These are phyloP conservation scores for Talaromyces piceae DNA, from an alignment of 2,329 filamentous ascomycete species.

Conservation along the genomic window DNA sequence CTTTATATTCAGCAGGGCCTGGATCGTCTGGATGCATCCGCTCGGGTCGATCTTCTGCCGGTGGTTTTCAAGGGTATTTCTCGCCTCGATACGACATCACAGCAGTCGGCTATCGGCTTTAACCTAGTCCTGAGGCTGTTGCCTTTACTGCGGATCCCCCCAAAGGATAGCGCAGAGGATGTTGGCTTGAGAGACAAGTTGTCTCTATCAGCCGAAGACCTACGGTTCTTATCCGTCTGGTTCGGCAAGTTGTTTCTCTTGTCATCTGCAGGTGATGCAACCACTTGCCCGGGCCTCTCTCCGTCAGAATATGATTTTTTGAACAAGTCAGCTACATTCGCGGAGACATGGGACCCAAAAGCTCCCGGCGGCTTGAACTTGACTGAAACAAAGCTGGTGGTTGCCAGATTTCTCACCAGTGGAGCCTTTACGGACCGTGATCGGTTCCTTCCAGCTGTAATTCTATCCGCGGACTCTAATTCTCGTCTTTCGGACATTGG, in stretches of 20 bases:
- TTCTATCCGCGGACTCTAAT: conserved; percentile 75
- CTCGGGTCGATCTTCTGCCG: conserved; percentile 67
- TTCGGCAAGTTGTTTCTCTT: conserved; percentile 72
- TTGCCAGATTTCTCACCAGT: conserved; percentile 67
- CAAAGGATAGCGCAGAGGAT: conserved; percentile 73
- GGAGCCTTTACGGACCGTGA: conserved; percentile 79
- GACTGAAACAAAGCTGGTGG: conserved; percentile 61
- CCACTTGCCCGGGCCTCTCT: conserved; percentile 54
- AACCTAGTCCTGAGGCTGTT: conserved; percentile 74
- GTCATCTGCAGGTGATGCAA: conserved; percentile 39
- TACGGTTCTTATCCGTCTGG: conserved; percentile 64
- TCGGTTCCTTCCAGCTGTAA: conserved; percentile 74
- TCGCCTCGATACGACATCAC: conserved; percentile 48
- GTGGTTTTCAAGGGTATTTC: conserved; percentile 60
- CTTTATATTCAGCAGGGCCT: conserved; percentile 83
- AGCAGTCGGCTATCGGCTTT: conserved; percentile 62
- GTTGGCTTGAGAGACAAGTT: conserved; percentile 57
- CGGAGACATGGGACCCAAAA: conserved; percentile 55
- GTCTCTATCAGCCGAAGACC: conserved; percentile 63
- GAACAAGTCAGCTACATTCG: conserved; percentile 48
- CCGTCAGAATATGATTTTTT: conserved; percentile 61
- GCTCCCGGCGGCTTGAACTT: conserved; percentile 57
- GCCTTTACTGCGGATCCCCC: conserved; percentile 58
- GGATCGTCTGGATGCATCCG: conserved; percentile 50
- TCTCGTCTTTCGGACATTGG: conserved; percentile 75